phyloP scores from a whole-genome alignment of 768 basidiomycete genomes.

The Lactarius akahatsu region DNA sequence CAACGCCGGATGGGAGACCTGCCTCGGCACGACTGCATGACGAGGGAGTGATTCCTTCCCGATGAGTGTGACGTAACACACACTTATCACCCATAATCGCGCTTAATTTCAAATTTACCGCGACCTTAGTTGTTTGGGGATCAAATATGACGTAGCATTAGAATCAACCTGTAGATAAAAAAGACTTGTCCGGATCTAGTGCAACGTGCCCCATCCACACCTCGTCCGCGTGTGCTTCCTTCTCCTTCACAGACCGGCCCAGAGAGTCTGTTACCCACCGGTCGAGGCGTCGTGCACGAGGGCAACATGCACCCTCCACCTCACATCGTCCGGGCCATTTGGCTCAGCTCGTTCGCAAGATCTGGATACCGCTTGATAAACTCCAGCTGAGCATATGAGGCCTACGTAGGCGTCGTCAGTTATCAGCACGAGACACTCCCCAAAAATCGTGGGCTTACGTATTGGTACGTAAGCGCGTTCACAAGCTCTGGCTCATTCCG shows the following conservation, averaged over 20 bases:
- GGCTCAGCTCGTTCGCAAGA: conserved; percentile 67
- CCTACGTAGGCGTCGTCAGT: conserved; percentile 42
- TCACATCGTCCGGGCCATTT: conserved; percentile 44
- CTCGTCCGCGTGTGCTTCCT: conserved; percentile 1
- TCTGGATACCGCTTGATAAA: conserved; percentile 84
- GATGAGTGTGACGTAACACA: conserved; percentile 14
- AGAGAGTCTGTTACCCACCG: neutral
- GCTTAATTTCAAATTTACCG: conserved; percentile 14
- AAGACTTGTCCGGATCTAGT: neutral
- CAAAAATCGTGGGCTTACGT: conserved; percentile 46
- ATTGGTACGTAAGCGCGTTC: conserved; percentile 74
- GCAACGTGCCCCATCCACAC: conserved; percentile 7
- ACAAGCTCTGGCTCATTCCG: conserved; percentile 88
- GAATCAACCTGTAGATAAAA: conserved; percentile 17
- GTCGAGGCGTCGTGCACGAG: conserved; percentile 1
- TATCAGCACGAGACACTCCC: neutral
- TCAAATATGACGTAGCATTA: conserved; percentile 18
- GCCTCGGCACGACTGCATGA: neutral
- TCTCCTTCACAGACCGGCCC: conserved; percentile 15
- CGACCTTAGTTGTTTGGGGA: conserved; percentile 3
- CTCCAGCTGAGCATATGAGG: conserved; percentile 76
- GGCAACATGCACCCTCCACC: neutral
- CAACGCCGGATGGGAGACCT: neutral
- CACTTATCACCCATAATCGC: conserved; percentile 12
- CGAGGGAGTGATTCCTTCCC: neutral